Conservation (phyloP, 129 eudicot genomes). For the Tagetes patula region DNA sequence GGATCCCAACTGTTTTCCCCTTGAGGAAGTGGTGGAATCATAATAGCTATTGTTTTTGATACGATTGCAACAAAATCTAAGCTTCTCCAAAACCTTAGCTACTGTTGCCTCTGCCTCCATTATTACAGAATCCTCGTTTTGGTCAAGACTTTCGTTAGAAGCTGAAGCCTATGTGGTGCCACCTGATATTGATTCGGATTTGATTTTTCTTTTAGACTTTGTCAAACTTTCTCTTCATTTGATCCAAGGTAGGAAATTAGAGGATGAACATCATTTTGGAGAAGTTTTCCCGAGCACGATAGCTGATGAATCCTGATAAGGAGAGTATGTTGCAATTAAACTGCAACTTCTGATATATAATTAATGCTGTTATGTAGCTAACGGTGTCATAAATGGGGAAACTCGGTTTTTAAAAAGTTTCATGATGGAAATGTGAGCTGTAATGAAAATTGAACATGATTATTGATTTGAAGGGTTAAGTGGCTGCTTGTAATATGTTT, state of each 20-base stretch:
- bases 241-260: not conserved
- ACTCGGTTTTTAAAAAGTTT: not conserved
- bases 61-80: not conserved
- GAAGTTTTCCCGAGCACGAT: not conserved
- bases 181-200: not conserved
- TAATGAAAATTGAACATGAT: not conserved
- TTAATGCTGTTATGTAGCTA: not conserved
- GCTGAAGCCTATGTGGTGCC: not conserved
- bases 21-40: not conserved
- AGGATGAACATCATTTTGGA: not conserved
- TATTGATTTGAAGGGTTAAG: not conserved
- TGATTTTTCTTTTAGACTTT: not conserved
- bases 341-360: not conserved
- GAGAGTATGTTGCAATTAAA: not conserved
- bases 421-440: not conserved
- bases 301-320: not conserved
- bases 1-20: not conserved
- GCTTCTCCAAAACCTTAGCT: not conserved
- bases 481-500: slow-evolving; percentile 5
- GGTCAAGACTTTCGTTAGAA: not conserved
- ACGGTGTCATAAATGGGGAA: not conserved
- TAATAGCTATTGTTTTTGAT: not conserved
- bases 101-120: not conserved
- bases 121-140: not conserved
- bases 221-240: not conserved